Evolutionary conservation across 1,284 basidiomycete species (phyloP), one percentile per base, ranked within the genome.

Genomic region (Ganoderma lingzhi): DNA sequence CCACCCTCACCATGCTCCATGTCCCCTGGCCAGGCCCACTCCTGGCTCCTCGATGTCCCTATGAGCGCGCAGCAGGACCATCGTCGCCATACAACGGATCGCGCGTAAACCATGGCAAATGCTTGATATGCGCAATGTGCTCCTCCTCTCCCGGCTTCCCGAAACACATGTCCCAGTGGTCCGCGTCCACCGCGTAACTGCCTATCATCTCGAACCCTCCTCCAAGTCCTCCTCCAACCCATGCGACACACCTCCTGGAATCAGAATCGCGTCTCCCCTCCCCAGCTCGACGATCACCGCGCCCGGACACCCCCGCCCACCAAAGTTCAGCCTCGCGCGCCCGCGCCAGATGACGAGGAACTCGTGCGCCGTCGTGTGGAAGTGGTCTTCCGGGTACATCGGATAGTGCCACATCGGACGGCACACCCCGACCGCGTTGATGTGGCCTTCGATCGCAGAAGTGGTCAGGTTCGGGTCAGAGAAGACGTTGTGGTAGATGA

Each of bases 351-450:
- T 75, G 53, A 79, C 79, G 58, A 84, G 75, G 42, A 84, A 77
- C 70, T 84, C 83, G 77, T 84, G 80, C 45, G 80, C 80, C 53
- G 80, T 84, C 37, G 81, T 82, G 70, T 85, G 82, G 74, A 82
- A 85, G 73, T 85, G 83, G 44, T 80, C 80, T n/a, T 78, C 77
- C 32, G 68, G 70, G 76, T 84, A 84, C 82, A 83, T 84, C 28
- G 81, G 77, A 74, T 80, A 85, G 48, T 80, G 76, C 83, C 83
- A 84, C 70, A 78, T 78, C 15, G 83, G 82, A 41, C 70, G 67
- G 63, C 80, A 82, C 14, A 82, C 79, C 17, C 81, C 82, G 42
- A 81, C 74, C 48, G 72, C 74, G 10, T 58, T 64, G 45, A 85
- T 74, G 73, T 83, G 81, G 8, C 71, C 72, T 66, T 81, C 78